phyloP scores from a whole-genome alignment of 2,329 filamentous ascomycete genomes.

The Shiraia sp. region DNA sequence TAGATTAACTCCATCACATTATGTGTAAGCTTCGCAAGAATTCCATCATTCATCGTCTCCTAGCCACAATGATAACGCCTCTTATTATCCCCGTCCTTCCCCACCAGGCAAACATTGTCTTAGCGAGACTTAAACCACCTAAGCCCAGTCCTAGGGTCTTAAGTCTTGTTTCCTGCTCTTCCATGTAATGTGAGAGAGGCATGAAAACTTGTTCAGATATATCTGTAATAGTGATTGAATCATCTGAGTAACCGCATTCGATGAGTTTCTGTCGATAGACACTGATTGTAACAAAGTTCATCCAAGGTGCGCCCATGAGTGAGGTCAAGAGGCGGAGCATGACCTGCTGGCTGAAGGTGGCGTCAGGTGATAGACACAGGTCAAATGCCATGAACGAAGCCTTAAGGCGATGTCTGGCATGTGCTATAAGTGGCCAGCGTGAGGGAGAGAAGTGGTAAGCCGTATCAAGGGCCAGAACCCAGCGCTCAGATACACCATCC shows the following conservation, averaged over 20 bases:
- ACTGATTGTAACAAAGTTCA: slow-evolving; percentile 53
- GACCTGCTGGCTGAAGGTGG: slow-evolving; percentile 24
- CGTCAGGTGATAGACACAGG: slow-evolving; percentile 45
- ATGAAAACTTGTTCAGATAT: slow-evolving; percentile 59
- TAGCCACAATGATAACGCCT: slow-evolving; percentile 48
- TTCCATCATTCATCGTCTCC: not conserved
- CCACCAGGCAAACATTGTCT: slow-evolving; percentile 49
- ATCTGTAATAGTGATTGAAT: slow-evolving; percentile 52
- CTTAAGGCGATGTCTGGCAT: slow-evolving; percentile 47
- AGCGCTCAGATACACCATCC: slow-evolving; percentile 38
- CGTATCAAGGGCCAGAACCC: slow-evolving; percentile 61
- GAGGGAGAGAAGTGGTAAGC: slow-evolving; percentile 62
- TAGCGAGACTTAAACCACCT: slow-evolving; percentile 42
- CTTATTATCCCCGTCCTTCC: slow-evolving; percentile 42
- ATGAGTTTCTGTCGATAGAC: slow-evolving; percentile 54
- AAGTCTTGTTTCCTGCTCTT: slow-evolving; percentile 40
- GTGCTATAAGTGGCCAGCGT: slow-evolving; percentile 51
- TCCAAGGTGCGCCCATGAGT: slow-evolving; percentile 54
- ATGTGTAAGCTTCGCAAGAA: too few species aligned
- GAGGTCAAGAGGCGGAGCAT: slow-evolving; percentile 50
- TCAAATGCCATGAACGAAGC: slow-evolving; percentile 62
- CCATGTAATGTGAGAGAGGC: slow-evolving; percentile 53
- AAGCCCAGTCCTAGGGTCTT: slow-evolving; percentile 42
- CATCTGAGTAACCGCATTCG: slow-evolving; percentile 52
- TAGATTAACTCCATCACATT: too few species aligned